Percentiles rank a stretch among this genome's conserved stretches.
These are phyloP conservation scores for Aspergillus nanangensis DNA, from an alignment of 495 filamentous ascomycete genomes.

Conservation along the genomic window DNA sequence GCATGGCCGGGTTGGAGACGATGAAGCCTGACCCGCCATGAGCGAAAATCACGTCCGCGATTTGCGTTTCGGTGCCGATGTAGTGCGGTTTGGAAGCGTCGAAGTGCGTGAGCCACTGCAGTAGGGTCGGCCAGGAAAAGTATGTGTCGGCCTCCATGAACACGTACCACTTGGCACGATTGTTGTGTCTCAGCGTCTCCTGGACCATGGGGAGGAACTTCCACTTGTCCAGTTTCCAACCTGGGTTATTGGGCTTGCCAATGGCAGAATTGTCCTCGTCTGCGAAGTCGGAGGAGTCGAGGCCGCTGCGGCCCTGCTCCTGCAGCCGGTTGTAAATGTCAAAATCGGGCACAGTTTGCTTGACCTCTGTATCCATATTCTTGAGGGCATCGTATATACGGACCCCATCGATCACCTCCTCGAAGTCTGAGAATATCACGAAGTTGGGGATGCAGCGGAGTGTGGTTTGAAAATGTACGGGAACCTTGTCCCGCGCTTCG, in stretches of 20 bases:
- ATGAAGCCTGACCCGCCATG: conserved; percentile 68
- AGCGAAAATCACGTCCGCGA: conserved; percentile 53
- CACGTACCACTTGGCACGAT: conserved; percentile 59
- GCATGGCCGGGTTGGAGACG: conserved; percentile 53
- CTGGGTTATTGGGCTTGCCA: conserved; percentile 44
- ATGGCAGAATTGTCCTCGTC: conserved; percentile 43
- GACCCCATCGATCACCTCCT: conserved; percentile 42
- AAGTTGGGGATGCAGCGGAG: conserved; percentile 50
- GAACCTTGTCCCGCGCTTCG: conserved; percentile 38
- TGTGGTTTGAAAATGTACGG: conserved; percentile 47
- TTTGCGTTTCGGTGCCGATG: conserved; percentile 54
- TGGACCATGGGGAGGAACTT: conserved; percentile 55
- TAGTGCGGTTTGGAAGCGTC: conserved; percentile 49
- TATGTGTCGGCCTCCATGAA: conserved; percentile 70
- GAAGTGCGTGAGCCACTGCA: conserved; percentile 51
- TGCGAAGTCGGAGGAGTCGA: conserved; percentile 34
- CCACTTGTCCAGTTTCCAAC: conserved; percentile 58
- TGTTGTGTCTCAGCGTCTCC: conserved; percentile 36
- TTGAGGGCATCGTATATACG: conserved; percentile 46
- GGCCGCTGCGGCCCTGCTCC: conserved; percentile 33
- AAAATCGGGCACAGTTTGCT: conserved; percentile 41
- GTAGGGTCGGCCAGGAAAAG: conserved; percentile 57
- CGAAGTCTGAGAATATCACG: conserved; percentile 53
- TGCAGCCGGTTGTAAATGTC: conserved; percentile 47
- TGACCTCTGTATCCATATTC: conserved; percentile 32